A percentile compares a stretch with the other conserved stretches of the same genome.
phyloP scores from a whole-genome alignment of 164 flowering plant genomes.

The Annona cherimola region DNA sequence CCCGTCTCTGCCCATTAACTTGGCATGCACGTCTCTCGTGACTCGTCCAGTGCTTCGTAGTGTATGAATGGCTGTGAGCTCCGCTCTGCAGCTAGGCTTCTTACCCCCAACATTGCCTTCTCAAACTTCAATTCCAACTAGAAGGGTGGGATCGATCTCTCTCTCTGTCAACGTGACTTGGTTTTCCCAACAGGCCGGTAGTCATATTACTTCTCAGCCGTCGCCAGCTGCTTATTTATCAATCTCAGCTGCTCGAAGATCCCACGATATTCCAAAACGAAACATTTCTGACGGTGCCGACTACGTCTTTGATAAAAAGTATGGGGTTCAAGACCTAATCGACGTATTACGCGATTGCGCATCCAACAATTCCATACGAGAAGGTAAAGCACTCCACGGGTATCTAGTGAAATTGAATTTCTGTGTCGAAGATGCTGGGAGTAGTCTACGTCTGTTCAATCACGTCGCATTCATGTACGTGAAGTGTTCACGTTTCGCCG shows the following conservation, averaged over 20 bases:
- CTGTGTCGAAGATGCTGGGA: conserved; percentile 21
- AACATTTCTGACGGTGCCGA: conserved; percentile 7
- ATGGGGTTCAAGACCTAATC: conserved; percentile 23
- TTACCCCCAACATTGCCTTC: neutral
- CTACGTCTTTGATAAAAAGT: conserved; percentile 1
- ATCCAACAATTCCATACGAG: conserved; percentile 20
- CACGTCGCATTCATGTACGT: conserved; percentile 44
- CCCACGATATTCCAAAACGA: neutral
- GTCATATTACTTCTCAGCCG: neutral
- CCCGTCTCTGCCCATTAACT: too few species aligned
- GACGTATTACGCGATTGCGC: conserved; percentile 36
- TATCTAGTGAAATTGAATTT: too few species aligned
- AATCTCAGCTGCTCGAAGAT: conserved; percentile 5
- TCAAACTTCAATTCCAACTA: neutral
- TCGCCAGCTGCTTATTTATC: conserved; percentile 11
- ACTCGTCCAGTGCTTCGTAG: too few species aligned
- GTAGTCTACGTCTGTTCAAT: conserved; percentile 31
- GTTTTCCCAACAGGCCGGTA: conserved; percentile 16
- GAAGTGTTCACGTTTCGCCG: conserved; percentile 36
- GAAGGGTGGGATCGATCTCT: neutral
- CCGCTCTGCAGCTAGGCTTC: neutral
- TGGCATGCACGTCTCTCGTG: too few species aligned
- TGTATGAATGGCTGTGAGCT: neutral
- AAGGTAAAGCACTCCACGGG: conserved; percentile 45
- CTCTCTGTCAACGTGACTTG: neutral